A percentile compares a stretch with the other conserved stretches of the same genome.
phyloP scores from a whole-genome alignment of 164 flowering plant genomes.

The Houttuynia cordata region DNA sequence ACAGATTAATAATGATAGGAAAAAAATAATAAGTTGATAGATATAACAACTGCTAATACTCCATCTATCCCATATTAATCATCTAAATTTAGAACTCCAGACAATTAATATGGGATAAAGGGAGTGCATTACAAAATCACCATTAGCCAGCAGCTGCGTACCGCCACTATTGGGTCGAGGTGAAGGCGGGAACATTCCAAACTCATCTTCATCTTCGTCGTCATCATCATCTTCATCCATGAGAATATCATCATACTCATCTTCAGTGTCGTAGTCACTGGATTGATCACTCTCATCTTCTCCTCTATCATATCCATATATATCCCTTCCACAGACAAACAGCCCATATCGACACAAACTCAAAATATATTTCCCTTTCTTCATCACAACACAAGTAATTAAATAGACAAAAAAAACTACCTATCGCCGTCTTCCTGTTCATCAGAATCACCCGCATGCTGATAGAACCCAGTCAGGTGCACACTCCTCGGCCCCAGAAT shows the following conservation, averaged over 20 bases:
- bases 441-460: not conserved
- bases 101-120: too few relatives aligned
- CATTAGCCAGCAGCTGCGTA: conserved; percentile 12
- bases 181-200: conserved; percentile 30
- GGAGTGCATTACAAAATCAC: too few relatives aligned
- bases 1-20: not conserved
- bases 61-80: too few relatives aligned
- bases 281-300: conserved; percentile 50
- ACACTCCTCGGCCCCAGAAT: conserved; percentile 64
- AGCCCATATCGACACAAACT: too few relatives aligned
- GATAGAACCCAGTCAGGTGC: conserved; percentile 69
- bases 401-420: conserved; percentile 37
- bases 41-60: too few relatives aligned
- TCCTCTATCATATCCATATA: conserved; percentile 50
- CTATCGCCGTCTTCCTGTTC: conserved; percentile 20
- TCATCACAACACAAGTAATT: not conserved
- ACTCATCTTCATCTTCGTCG: conserved; percentile 20
- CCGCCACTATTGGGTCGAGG: conserved; percentile 68
- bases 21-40: too few relatives aligned
- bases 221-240: conserved; percentile 27
- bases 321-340: conserved; percentile 39
- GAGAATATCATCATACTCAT: conserved; percentile 17
- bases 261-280: conserved; percentile 34
- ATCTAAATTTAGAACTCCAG: too few relatives aligned
- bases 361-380: not conserved